A percentile compares a stretch with the other conserved stretches of the same genome.
Evolutionary conservation across 1,284 basidiomycete genomes (phyloP).

Genomic region (Chondrostereum purpureum): DNA sequence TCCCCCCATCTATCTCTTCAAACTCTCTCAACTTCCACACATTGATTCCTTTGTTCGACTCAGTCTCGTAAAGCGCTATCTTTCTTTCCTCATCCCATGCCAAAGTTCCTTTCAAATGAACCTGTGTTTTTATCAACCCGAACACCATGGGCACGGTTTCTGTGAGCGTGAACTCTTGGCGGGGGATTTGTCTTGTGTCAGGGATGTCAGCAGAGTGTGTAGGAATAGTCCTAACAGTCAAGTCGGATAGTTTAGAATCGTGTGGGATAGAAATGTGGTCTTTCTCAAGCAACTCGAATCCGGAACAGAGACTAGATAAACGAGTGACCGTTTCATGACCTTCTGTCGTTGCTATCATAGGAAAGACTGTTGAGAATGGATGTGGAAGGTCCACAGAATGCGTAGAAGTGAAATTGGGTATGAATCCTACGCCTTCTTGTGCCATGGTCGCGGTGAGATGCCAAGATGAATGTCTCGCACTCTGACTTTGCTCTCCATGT

Average conservation of each 20-base stretch:
- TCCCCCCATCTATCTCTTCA: conserved; percentile 17
- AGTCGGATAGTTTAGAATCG: conserved; percentile 13
- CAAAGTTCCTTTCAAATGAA: conserved; percentile 24
- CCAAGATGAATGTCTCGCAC: not conserved
- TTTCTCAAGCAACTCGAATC: conserved; percentile 20
- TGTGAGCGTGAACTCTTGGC: conserved; percentile 25
- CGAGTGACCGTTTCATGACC: conserved; percentile 27
- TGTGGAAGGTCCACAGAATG: conserved; percentile 24
- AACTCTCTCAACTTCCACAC: conserved; percentile 28
- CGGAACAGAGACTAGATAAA: conserved; percentile 24
- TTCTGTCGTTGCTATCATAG: conserved; percentile 22
- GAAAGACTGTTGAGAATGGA: conserved; percentile 23
- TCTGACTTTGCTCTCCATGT: no score
- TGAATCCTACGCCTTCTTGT: conserved; percentile 1
- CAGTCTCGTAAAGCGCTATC: conserved; percentile 25
- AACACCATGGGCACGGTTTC: conserved; percentile 28
- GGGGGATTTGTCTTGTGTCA: conserved; percentile 14
- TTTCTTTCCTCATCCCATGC: conserved; percentile 25
- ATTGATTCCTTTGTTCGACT: conserved; percentile 18
- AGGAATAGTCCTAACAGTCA: conserved; percentile 10
- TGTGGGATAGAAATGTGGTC: conserved; percentile 20
- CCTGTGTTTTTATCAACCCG: conserved; percentile 20
- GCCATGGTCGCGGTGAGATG: conserved; percentile 4
- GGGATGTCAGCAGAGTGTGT: not conserved
- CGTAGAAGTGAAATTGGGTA: conserved; percentile 25